Base-by-base conservation (phyloP, 2,329 filamentous ascomycete genomes). In the Penicillium sp. region DNA sequence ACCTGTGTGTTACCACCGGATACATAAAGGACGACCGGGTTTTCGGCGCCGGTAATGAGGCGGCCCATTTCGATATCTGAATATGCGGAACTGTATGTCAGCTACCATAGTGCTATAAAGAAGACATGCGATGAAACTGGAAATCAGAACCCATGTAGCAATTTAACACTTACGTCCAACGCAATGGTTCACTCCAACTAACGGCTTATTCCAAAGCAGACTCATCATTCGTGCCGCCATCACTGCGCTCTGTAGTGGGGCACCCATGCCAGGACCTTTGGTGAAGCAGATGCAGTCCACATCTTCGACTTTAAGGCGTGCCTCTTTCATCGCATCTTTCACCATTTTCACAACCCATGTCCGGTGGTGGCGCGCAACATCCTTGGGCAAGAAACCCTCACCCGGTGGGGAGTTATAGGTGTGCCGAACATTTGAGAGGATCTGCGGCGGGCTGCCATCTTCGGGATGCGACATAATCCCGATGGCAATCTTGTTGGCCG, bases 121-220 rank as follows among this genome's bases (percentile, higher is more conserved):
- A 26, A 22, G 2, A 39, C 6, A 37, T 49, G 26, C 19, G 13
- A 53, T 29, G 22, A 3, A 10, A 13, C 33, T 26, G 37, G 9
- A 33, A 39, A 27, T 5, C 19, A 13, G 1, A 19, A 14, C 31
- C 21, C 16, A 49, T 54, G 2, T 7, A 50, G 26, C 47, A 35
- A 47, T 29, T 14, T 16, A 39, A 58, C 44, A 69, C 82, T 58
- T 75, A 84, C 82, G 95, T 44, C 95, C 95, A 48, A 99, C 90
- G 76, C 95, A 99, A 78, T 99, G 95, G 77, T 99, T 99, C 26
- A 99, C 95, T 24, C 92, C 93, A 3, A 99, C 88, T 37, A 99
- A 81, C n/a, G 90, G 87, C 75, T 91, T 91, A 52, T 81, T 83
- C 95, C 95, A 99, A 16, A 99, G 82, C 57, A 96, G 78, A 43